phyloP scores from a whole-genome alignment of 345 rosid genomes.

The Camelina hispida region DNA sequence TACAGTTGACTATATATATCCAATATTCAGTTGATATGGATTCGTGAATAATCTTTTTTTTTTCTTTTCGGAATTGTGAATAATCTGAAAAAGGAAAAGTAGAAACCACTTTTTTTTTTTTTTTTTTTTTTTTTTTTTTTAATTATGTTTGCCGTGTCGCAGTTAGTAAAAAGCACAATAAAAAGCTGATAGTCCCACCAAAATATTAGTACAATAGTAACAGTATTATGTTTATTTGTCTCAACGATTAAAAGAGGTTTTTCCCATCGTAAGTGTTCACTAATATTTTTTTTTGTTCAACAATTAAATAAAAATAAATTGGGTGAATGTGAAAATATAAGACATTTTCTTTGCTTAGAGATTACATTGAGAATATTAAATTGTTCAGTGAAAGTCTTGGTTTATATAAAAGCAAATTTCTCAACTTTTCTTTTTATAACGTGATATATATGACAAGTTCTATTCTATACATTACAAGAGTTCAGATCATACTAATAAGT shows the following conservation, averaged over 20 bases:
- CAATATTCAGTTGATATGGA: background rate
- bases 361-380: background rate
- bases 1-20: constrained; percentile 22
- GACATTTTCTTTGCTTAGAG: background rate
- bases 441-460: background rate
- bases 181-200: constrained; percentile 56
- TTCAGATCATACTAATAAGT: background rate
- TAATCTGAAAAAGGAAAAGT: constrained; percentile 10
- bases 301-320: background rate
- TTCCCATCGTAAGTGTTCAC: constrained; percentile 5
- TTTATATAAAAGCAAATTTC: background rate
- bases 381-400: background rate
- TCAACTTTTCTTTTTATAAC: no score
- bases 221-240: constrained; percentile 4
- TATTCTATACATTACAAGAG: background rate
- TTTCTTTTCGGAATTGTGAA: constrained; percentile 28
- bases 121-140: constrained; percentile 24
- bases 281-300: background rate
- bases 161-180: constrained; percentile 49
- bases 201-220: no score
- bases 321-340: background rate
- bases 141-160: constrained; percentile 27
- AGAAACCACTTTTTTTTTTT: constrained; percentile 9
- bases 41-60: constrained; percentile 10
- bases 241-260: no score